These are phyloP conservation scores for Uronychia setigera DNA, from an alignment of 73 alveolate genomes.

Conservation along the genomic window DNA sequence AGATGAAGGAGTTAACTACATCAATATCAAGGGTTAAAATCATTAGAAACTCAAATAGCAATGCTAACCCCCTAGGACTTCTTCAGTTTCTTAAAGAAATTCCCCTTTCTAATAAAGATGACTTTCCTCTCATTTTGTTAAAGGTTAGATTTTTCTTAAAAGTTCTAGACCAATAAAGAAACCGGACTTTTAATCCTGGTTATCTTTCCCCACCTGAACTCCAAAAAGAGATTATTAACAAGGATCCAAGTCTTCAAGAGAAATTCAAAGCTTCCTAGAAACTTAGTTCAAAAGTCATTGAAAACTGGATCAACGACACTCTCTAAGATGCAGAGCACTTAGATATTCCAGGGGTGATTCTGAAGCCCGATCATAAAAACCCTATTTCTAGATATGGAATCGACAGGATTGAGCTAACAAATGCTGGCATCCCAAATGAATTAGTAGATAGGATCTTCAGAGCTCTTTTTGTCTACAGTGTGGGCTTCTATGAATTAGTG, in stretches of 20 bases:
- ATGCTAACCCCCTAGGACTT: not conserved
- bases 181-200: not conserved
- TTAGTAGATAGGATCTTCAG: constrained; percentile 32
- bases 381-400: constrained; percentile 52
- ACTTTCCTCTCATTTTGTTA: not conserved
- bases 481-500: constrained; percentile 48
- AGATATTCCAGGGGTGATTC: constrained; percentile 41
- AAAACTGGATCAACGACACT: constrained; percentile 53
- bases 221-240: not conserved
- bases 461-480: constrained; percentile 43
- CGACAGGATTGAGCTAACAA: constrained; percentile 44
- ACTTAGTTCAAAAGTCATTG: constrained; percentile 36
- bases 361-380: constrained; percentile 26
- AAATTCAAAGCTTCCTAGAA: not conserved
- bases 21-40: too few relatives aligned
- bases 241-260: not conserved
- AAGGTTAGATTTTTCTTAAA: not conserved
- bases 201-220: not conserved
- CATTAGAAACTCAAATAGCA: too few relatives aligned
- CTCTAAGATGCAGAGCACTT: constrained; percentile 50
- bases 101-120: not conserved
- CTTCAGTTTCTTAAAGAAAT: not conserved
- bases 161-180: not conserved
- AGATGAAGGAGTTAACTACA: not conserved
- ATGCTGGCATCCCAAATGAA: constrained; percentile 45